Evolutionary conservation across 2,329 filamentous ascomycete species (phyloP).

Genomic region (Fusarium tanahbumbuense): DNA sequence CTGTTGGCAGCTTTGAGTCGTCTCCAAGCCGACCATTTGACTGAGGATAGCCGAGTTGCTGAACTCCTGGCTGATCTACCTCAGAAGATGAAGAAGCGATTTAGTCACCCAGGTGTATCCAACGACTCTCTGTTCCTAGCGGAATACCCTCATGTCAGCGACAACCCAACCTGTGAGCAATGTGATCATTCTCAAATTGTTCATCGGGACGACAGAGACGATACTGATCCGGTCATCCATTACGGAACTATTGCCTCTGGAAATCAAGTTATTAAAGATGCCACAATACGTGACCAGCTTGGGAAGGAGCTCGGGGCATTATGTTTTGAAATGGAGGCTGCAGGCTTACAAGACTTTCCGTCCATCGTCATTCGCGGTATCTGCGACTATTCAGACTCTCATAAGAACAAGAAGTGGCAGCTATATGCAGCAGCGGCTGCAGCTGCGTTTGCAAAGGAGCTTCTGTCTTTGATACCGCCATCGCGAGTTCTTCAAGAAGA

Average conservation of each 20-base stretch:
- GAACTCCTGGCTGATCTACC: background rate
- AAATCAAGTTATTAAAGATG: too few relatives aligned
- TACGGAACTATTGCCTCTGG: background rate
- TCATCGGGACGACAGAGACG: fast-evolving
- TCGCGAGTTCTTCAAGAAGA: too few relatives aligned
- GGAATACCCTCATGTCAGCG: background rate
- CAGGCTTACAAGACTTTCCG: too few relatives aligned
- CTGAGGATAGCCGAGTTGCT: fast-evolving
- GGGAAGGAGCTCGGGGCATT: too few relatives aligned
- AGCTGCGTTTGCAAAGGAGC: too few relatives aligned
- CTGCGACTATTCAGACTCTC: too few relatives aligned
- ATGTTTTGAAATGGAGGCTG: too few relatives aligned
- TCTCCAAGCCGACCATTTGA: background rate
- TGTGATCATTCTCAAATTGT: background rate
- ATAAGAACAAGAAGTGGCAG: too few relatives aligned
- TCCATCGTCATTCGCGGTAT: too few relatives aligned
- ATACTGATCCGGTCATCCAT: background rate
- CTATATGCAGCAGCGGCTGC: too few relatives aligned
- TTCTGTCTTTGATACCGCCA: too few relatives aligned
- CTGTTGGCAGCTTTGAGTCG: background rate
- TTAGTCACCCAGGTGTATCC: fast-evolving
- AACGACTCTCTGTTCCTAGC: background rate
- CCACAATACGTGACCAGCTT: too few relatives aligned
- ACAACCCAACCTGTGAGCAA: background rate
- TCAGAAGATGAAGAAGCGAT: background rate